Conservation (phyloP, 805 yeast species). For the Pichia heedii region DNA sequence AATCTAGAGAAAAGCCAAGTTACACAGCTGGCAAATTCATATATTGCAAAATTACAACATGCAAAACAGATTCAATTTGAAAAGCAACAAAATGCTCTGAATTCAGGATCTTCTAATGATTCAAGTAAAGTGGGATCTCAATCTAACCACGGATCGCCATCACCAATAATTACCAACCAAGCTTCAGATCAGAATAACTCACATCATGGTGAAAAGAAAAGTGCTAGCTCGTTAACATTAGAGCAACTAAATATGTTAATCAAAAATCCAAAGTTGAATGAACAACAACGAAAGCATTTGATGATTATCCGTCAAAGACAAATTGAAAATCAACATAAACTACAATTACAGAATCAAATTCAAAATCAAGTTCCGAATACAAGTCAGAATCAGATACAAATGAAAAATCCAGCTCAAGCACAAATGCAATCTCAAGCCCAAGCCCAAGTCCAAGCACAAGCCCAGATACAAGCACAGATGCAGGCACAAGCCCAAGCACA, state of each 20-base stretch:
- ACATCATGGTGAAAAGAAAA: conserved; percentile 2
- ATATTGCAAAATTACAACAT: conserved; percentile 45
- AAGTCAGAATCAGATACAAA: conserved; percentile 10
- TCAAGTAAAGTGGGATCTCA: conserved; percentile 1
- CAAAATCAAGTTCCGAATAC: neutral
- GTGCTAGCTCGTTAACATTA: conserved; percentile 13
- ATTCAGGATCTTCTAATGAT: neutral
- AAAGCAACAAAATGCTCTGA: conserved; percentile 12
- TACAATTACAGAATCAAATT: conserved; percentile 9
- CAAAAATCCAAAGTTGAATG: conserved; percentile 31
- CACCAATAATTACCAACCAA: too few species aligned
- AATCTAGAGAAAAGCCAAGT: conserved; percentile 54
- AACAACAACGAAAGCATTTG: conserved; percentile 36
- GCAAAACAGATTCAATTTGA: conserved; percentile 18
- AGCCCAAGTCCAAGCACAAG: conserved; percentile 9
- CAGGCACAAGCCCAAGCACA: conserved; percentile 6
- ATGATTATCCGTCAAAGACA: conserved; percentile 20
- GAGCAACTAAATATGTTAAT: conserved; percentile 22
- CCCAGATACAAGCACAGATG: conserved; percentile 16
- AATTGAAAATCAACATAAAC: conserved; percentile 24
- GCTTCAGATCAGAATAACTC: neutral
- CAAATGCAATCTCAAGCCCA: conserved; percentile 22
- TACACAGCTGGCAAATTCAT: conserved; percentile 55
- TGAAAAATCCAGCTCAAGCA: conserved; percentile 17
- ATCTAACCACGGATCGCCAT: conserved; percentile 4